Evolutionary conservation across 495 filamentous ascomycete genomes (phyloP).

Genomic region (Podospora australis): DNA sequence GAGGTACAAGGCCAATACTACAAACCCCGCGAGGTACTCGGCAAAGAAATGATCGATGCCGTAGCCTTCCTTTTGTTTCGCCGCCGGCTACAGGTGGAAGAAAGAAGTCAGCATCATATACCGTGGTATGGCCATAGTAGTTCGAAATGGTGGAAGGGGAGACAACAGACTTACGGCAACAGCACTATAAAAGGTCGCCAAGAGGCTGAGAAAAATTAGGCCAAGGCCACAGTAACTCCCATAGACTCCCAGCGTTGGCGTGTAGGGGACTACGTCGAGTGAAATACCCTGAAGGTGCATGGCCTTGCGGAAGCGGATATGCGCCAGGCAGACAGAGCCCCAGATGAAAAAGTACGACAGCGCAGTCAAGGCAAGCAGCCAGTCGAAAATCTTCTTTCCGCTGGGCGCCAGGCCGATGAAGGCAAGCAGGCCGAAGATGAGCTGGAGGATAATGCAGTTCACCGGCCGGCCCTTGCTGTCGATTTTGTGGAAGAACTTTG

Average conservation of each 20-base stretch:
- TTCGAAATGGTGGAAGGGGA: neutral
- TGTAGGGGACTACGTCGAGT: conserved; percentile 44
- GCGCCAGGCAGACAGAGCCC: conserved; percentile 61
- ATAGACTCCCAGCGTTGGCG: conserved; percentile 49
- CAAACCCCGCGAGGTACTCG: conserved; percentile 53
- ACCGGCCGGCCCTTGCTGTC: conserved; percentile 53
- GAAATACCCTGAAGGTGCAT: conserved; percentile 44
- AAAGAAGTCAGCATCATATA: conserved; percentile 9
- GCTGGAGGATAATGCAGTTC: conserved; percentile 44
- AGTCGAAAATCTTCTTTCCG: conserved; percentile 39
- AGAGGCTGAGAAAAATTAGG: conserved; percentile 53
- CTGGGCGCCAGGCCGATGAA: conserved; percentile 26
- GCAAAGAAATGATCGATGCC: conserved; percentile 56
- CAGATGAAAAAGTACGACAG: conserved; percentile 64
- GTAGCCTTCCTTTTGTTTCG: conserved; percentile 48
- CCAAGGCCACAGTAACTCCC: conserved; percentile 56
- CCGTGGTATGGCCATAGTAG: neutral
- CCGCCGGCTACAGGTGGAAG: conserved; percentile 26
- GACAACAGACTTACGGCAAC: conserved; percentile 34
- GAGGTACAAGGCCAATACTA: conserved; percentile 47
- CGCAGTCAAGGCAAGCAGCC: conserved; percentile 65
- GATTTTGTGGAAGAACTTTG: conserved; percentile 50
- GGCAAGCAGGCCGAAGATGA: conserved; percentile 41
- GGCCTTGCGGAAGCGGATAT: conserved; percentile 66
- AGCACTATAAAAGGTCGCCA: conserved; percentile 51